Percentiles rank a stretch among this genome's conserved stretches.
Evolutionary conservation across 2,329 filamentous ascomycete species (phyloP).

Genomic region (Colletotrichum trifolii): DNA sequence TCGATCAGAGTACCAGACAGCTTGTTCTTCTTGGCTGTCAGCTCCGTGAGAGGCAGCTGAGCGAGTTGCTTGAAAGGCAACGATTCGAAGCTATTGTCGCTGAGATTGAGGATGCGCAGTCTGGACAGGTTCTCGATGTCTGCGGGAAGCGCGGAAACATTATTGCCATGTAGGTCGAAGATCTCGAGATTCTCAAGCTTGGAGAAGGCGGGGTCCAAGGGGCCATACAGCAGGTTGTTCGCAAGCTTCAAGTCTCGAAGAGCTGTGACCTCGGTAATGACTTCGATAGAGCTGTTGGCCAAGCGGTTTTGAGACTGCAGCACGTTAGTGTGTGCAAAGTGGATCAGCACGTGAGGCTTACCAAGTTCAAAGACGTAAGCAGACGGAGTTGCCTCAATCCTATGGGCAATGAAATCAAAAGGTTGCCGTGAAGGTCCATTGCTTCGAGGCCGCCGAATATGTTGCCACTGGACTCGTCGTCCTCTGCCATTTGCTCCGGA

Average conservation of each 20-base stretch:
- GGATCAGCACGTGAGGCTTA: slow-evolving; percentile 51
- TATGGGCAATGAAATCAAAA: slow-evolving; percentile 76
- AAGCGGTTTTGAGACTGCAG: slow-evolving; percentile 82
- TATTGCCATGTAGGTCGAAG: slow-evolving; percentile 85
- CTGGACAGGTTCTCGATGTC: slow-evolving; percentile 73
- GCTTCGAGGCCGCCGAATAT: slow-evolving; percentile 86
- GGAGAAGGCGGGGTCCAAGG: slow-evolving; percentile 72
- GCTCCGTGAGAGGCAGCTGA: slow-evolving; percentile 76
- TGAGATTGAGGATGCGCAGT: slow-evolving; percentile 81
- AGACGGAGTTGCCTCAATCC: slow-evolving; percentile 79
- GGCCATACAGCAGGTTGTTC: slow-evolving; percentile 78
- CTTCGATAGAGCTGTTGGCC: slow-evolving; percentile 75
- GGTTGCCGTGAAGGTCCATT: slow-evolving; percentile 88
- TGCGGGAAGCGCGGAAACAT: slow-evolving; percentile 76
- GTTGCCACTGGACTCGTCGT: slow-evolving; percentile 74
- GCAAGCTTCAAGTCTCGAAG: slow-evolving; percentile 85
- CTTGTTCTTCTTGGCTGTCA: slow-evolving; percentile 82
- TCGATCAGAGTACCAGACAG: slow-evolving; percentile 79
- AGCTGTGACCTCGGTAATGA: slow-evolving; percentile 77
- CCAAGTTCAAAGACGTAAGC: slow-evolving; percentile 85
- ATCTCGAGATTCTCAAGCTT: slow-evolving; percentile 78
- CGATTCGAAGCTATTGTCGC: slow-evolving; percentile 79
- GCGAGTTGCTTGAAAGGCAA: slow-evolving; percentile 78
- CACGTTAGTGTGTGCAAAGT: slow-evolving; percentile 35
- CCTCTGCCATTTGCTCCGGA: slow-evolving; percentile 66